phyloP scores from a whole-genome alignment of 164 flowering plant species.

The Umbellularia californica region DNA sequence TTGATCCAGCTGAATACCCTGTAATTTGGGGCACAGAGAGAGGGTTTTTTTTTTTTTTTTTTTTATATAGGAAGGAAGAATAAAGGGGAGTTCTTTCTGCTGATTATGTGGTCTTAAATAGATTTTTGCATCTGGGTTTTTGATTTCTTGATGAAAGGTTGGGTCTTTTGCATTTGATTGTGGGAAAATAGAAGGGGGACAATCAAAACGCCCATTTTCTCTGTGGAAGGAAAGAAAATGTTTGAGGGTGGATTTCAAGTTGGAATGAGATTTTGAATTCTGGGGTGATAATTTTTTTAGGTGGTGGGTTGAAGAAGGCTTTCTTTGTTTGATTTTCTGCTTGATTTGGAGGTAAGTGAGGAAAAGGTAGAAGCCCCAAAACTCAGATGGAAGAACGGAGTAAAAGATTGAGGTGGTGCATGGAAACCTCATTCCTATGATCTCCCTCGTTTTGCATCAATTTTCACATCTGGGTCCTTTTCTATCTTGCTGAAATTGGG shows the following conservation, averaged over 20 bases:
- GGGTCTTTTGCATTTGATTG: background rate
- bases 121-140: constrained; percentile 4
- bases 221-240: background rate
- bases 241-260: constrained; percentile 1
- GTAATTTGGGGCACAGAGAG: background rate
- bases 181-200: background rate
- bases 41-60: background rate
- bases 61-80: background rate
- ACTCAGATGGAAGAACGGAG: background rate
- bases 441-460: background rate
- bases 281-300: background rate
- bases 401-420: background rate
- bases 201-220: background rate
- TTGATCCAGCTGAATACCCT: constrained; percentile 7
- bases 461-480: background rate
- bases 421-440: background rate
- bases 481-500: background rate
- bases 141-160: background rate
- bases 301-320: background rate
- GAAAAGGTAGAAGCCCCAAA: background rate
- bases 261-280: background rate
- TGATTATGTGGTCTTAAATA: background rate
- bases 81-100: background rate
- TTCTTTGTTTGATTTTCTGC: background rate
- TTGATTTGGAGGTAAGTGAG: background rate